phyloP scores from a whole-genome alignment of 352 stramenopile species.

The Globisporangium recalcitrans region DNA sequence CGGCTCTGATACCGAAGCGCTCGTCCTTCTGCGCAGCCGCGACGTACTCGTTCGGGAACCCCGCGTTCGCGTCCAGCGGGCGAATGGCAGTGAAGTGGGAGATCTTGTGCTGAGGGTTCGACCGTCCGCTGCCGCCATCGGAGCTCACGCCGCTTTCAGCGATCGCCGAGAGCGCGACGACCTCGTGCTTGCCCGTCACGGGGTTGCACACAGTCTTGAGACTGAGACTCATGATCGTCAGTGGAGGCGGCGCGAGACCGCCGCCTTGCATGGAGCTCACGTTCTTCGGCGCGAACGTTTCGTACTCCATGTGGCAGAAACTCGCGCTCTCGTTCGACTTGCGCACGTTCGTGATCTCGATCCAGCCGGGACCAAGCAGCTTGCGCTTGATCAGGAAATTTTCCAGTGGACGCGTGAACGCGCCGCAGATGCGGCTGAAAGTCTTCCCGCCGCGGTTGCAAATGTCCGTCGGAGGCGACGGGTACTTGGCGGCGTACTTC shows the following conservation, averaged over 20 bases:
- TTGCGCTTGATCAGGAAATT: conserved; percentile 97
- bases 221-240: conserved; percentile 95
- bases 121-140: conserved; percentile 44
- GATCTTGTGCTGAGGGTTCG: conserved; percentile 28
- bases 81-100: conserved; percentile 83
- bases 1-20: conserved; percentile 48
- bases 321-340: conserved; percentile 61
- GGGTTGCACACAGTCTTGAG: conserved; percentile 98
- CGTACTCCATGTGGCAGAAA: conserved; percentile 94
- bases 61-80: conserved; percentile 53
- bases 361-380: conserved; percentile 97
- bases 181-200: conserved; percentile 94
- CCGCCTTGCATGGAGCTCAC: conserved; percentile 73
- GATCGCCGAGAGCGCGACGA: conserved; percentile 84
- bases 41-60: conserved; percentile 58
- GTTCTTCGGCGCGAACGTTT: conserved; percentile 89
- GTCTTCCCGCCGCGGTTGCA: conserved; percentile 88
- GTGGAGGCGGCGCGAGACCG: conserved; percentile 75
- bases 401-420: conserved; percentile 91
- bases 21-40: conserved; percentile 46
- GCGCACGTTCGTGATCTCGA: conserved; percentile 91
- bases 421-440: conserved; percentile 95
- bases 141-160: conserved; percentile 71
- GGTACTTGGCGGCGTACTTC: conserved; percentile 94
- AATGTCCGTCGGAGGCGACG: conserved; percentile 66